These are phyloP conservation scores for Pyricularia grisea DNA, from an alignment of 2,329 filamentous ascomycete genomes.

Conservation along the genomic window DNA sequence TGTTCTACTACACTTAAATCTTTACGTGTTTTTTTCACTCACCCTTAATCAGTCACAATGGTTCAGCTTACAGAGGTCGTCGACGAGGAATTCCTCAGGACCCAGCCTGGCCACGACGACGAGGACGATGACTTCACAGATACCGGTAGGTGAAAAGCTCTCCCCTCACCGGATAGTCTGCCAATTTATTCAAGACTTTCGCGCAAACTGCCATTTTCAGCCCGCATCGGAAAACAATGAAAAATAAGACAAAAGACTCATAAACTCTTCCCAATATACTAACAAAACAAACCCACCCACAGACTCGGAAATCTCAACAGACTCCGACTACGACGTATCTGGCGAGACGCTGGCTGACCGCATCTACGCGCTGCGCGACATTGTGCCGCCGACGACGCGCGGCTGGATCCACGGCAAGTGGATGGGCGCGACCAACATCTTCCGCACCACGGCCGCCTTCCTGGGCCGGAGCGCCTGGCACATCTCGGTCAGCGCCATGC, in stretches of 20 bases:
- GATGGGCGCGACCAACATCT: slow-evolving; percentile 42
- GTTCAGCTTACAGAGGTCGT: slow-evolving; percentile 95
- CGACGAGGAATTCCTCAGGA: slow-evolving; percentile 83
- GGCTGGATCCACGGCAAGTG: slow-evolving; percentile 55
- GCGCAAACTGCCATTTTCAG: background rate
- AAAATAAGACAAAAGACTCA: background rate
- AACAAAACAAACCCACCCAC: background rate
- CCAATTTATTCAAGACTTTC: slow-evolving; percentile 9
- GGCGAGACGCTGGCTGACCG: slow-evolving; percentile 57
- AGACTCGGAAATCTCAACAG: slow-evolving; percentile 81
- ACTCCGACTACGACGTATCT: slow-evolving; percentile 57
- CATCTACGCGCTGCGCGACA: slow-evolving; percentile 64
- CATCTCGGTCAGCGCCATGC: slow-evolving; percentile 76
- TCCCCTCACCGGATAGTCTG: slow-evolving; percentile 11
- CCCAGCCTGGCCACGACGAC: slow-evolving; percentile 61
- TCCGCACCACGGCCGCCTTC: slow-evolving; percentile 55
- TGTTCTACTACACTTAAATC: background rate
- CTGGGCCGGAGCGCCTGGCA: slow-evolving; percentile 87
- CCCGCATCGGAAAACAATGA: background rate
- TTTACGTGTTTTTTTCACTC: background rate
- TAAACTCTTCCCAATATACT: background rate
- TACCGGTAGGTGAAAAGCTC: slow-evolving; percentile 55
- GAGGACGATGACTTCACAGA: slow-evolving; percentile 92
- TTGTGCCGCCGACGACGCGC: slow-evolving; percentile 64
- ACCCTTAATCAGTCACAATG: slow-evolving; percentile 43